Evolutionary conservation across 257 asterid genomes (phyloP).

Genomic region (Scutellaria baicalensis): DNA sequence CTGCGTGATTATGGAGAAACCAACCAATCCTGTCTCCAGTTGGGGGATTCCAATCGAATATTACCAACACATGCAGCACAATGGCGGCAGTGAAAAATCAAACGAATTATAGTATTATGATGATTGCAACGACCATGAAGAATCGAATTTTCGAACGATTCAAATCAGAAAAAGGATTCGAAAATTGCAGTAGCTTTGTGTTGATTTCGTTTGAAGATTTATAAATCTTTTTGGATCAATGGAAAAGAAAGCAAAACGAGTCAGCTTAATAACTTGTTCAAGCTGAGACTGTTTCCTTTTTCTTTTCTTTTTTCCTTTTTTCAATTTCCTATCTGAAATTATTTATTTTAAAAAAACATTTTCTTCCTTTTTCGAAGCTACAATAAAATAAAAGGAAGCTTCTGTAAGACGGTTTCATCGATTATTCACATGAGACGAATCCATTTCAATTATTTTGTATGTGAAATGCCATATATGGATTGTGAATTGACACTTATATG

Average conservation of each 20-base stretch:
- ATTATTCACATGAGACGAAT: no score
- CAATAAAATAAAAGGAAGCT: no score
- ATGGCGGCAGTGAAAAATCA: constrained; percentile 7
- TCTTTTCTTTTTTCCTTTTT: neutral
- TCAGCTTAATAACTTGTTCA: constrained; percentile 22
- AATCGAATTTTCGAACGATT: neutral
- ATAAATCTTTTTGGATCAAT: constrained; percentile 8
- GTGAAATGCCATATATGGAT: no score
- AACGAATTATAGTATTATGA: neutral
- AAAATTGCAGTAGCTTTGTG: neutral
- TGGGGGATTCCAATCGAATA: constrained; percentile 14
- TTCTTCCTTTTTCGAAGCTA: no score
- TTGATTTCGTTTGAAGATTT: neutral
- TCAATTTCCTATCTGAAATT: neutral
- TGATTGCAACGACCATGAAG: neutral
- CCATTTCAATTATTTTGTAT: no score
- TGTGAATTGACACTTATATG: no score
- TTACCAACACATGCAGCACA: constrained; percentile 12
- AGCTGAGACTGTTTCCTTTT: constrained; percentile 14
- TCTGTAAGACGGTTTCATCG: no score
- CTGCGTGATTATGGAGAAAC: neutral
- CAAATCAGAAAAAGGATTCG: neutral
- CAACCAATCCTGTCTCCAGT: constrained; percentile 8
- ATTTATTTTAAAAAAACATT: no score
- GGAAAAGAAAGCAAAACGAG: constrained; percentile 8